A percentile compares a stretch with the other conserved stretches of the same genome.
Evolutionary conservation across 192 early-diverging fungal species (phyloP).

Genomic region (Rhizoclosmatium globosum): DNA sequence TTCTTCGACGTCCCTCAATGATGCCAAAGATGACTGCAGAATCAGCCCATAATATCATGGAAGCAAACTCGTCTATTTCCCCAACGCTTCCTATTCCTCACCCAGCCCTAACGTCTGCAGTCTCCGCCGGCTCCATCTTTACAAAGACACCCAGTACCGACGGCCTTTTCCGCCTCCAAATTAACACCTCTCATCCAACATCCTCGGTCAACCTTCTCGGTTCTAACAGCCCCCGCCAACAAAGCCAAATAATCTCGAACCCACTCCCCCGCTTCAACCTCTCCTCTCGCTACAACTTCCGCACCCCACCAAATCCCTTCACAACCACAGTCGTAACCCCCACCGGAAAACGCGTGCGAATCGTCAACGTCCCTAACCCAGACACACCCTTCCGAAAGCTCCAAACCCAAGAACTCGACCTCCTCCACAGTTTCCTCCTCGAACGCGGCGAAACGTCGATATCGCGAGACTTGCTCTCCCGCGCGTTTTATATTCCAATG

Average conservation of each 20-base stretch:
- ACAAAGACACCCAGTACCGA: background rate
- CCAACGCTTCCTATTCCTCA: too few relatives aligned
- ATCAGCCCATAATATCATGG: too few relatives aligned
- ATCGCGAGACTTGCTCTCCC: conserved; percentile 7
- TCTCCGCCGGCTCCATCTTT: too few relatives aligned
- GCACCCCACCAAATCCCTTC: background rate
- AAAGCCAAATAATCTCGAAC: background rate
- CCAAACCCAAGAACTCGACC: conserved; percentile 3
- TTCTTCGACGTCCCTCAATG: too few relatives aligned
- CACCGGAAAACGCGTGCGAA: conserved; percentile 3
- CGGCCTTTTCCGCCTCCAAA: background rate
- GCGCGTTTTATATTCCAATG: conserved; percentile 17
- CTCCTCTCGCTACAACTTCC: background rate
- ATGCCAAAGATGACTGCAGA: too few relatives aligned
- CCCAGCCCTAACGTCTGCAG: too few relatives aligned
- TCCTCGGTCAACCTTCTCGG: background rate
- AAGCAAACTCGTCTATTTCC: too few relatives aligned
- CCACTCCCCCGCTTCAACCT: background rate
- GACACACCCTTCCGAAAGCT: conserved; percentile 16
- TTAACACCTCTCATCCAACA: background rate
- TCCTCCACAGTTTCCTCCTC: conserved; percentile 2
- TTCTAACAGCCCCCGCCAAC: background rate
- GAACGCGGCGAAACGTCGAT: background rate
- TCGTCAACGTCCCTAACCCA: conserved; percentile 5
- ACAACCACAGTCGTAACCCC: conserved; percentile 1